phyloP scores from a whole-genome alignment of 2,329 filamentous ascomycete genomes.

The Trichothecium sympodiale region DNA sequence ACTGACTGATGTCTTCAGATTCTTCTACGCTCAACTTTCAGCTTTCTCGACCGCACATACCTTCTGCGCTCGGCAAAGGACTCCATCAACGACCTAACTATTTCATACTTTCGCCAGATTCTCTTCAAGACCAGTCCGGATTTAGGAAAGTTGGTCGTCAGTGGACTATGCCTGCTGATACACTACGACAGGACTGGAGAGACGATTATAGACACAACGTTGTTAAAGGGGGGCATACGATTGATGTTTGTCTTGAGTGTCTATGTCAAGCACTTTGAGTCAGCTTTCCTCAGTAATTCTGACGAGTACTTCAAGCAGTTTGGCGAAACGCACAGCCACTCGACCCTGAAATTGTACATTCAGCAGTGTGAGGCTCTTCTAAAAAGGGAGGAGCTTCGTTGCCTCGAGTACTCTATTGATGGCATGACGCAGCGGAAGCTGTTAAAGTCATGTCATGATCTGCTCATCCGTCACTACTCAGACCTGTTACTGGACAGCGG shows the following conservation, averaged over 20 bases:
- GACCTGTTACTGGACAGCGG: conserved; percentile 52
- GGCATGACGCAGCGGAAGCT: conserved; percentile 71
- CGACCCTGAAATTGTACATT: conserved; percentile 66
- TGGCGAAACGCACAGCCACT: conserved; percentile 52
- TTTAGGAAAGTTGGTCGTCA: conserved; percentile 24
- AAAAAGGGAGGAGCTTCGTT: conserved; percentile 60
- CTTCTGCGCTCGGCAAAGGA: conserved; percentile 59
- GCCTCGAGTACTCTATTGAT: conserved; percentile 72
- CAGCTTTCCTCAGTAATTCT: conserved; percentile 57
- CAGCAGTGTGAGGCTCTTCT: conserved; percentile 58
- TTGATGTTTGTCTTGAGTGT: conserved; percentile 80
- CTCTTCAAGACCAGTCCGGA: conserved; percentile 27
- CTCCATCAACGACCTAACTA: conserved; percentile 72
- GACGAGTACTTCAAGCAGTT: conserved; percentile 58
- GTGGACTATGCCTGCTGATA: conserved; percentile 63
- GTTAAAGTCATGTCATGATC: conserved; percentile 59
- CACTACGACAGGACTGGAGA: conserved; percentile 55
- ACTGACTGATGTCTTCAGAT: conserved; percentile 32
- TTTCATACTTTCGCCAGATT: conserved; percentile 60
- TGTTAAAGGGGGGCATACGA: conserved; percentile 66
- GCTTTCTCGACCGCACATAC: conserved; percentile 86
- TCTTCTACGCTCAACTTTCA: conserved; percentile 78
- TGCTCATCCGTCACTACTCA: conserved; percentile 59
- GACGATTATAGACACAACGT: conserved; percentile 43
- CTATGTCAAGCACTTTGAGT: conserved; percentile 73